phyloP scores from a whole-genome alignment of 2,329 filamentous ascomycete species.

The Aureobasidium sp. region DNA sequence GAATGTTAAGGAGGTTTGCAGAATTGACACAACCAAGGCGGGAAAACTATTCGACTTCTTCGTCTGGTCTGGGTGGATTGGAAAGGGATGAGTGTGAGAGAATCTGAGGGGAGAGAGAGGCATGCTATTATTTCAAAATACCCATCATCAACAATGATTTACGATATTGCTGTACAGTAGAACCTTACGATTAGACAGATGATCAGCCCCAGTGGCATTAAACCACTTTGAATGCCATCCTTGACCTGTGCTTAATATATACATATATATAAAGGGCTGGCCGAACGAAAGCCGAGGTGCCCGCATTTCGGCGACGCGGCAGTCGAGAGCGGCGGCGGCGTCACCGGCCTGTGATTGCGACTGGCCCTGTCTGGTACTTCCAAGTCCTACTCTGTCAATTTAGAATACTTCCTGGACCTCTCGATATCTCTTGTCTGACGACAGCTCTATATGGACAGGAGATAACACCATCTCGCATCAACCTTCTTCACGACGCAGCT shows the following conservation, averaged over 20 bases:
- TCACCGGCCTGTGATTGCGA: neutral
- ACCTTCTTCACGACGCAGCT: neutral
- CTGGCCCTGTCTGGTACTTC: neutral
- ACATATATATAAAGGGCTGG: neutral
- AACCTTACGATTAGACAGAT: neutral
- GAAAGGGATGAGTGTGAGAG: conserved; percentile 53
- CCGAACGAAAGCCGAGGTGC: conserved; percentile 8
- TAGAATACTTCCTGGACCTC: neutral
- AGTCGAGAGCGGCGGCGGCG: neutral
- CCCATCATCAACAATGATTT: conserved; percentile 2
- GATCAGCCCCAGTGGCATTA: neutral
- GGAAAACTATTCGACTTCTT: conserved; percentile 90
- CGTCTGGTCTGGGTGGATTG: conserved; percentile 85
- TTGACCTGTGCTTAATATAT: neutral
- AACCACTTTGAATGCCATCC: neutral
- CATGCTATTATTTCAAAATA: conserved; percentile 1
- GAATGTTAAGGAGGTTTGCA: conserved; percentile 76
- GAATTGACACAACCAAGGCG: conserved; percentile 75
- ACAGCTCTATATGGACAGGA: neutral
- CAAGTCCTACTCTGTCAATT: neutral
- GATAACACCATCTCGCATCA: neutral
- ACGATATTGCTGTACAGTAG: conserved; percentile 2
- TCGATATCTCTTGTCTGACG: neutral
- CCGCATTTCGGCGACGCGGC: conserved; percentile 3
- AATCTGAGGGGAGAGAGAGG: neutral